Evolutionary conservation across 805 yeast species (phyloP).

Genomic region (Schizosaccharomyces cryophilus): DNA sequence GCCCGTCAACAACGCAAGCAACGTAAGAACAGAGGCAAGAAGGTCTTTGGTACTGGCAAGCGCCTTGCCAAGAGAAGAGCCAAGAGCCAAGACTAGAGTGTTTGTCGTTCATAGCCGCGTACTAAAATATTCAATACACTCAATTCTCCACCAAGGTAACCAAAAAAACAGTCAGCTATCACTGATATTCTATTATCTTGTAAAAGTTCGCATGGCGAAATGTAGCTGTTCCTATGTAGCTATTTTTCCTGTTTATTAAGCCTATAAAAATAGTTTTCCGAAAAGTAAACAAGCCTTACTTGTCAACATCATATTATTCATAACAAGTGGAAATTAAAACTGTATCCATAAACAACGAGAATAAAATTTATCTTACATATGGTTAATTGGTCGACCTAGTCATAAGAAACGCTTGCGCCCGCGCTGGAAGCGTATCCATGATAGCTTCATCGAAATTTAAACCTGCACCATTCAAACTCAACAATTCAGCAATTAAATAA

Average conservation of each 20-base stretch:
- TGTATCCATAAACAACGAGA: too few relatives aligned
- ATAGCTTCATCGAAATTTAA: background rate
- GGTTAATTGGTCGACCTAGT: background rate
- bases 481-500: background rate
- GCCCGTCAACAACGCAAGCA: slow-evolving; percentile 84
- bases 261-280: too few relatives aligned
- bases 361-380: too few relatives aligned
- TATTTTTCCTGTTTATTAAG: too few relatives aligned
- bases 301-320: too few relatives aligned
- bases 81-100: slow-evolving; percentile 6
- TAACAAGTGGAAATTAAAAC: too few relatives aligned
- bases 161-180: background rate
- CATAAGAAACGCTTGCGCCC: background rate
- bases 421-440: background rate
- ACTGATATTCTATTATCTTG: background rate
- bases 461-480: background rate
- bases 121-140: background rate
- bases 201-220: background rate
- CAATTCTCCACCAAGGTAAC: background rate
- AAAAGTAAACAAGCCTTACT: too few relatives aligned
- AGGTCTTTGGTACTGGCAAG: slow-evolving; percentile 95
- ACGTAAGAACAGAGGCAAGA: slow-evolving; percentile 32
- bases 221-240: too few relatives aligned
- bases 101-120: too few relatives aligned
- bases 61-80: slow-evolving; percentile 46